Percentiles rank a stretch among this genome's conserved stretches.
These are phyloP conservation scores for Macrolepiota albuminosa DNA, from an alignment of 768 basidiomycete genomes.

Conservation along the genomic window DNA sequence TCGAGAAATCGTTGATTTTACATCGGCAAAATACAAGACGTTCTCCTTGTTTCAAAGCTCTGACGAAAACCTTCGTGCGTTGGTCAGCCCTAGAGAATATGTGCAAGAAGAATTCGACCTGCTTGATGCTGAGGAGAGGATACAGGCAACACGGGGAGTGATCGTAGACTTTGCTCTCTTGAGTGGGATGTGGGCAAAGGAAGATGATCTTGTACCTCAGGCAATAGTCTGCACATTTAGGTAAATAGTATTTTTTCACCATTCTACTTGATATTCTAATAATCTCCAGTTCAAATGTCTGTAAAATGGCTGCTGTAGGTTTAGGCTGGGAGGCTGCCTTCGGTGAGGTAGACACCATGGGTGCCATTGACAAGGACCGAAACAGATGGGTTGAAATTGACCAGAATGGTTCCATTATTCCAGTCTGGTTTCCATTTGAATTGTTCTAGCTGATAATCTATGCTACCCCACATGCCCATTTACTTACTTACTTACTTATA, in stretches of 20 bases:
- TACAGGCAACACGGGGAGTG: constrained; percentile 55
- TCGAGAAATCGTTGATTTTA: constrained; percentile 36
- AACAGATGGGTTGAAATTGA: constrained; percentile 69
- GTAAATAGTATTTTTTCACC: constrained; percentile 27
- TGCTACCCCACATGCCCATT: too few relatives aligned
- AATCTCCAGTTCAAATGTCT: constrained; percentile 51
- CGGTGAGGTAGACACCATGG: constrained; percentile 43
- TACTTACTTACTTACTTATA: too few relatives aligned
- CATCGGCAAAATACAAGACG: constrained; percentile 28
- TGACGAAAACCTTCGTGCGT: constrained; percentile 34
- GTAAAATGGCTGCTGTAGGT: constrained; percentile 53
- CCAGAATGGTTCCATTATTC: constrained; percentile 45
- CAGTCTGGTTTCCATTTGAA: constrained; percentile 57
- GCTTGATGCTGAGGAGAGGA: constrained; percentile 34
- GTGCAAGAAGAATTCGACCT: constrained; percentile 46
- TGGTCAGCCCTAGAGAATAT: constrained; percentile 53
- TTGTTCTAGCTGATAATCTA: constrained; percentile 29
- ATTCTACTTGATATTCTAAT: constrained; percentile 1
- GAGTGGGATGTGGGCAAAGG: constrained; percentile 54
- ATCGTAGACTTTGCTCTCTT: constrained; percentile 66
- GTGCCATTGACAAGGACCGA: constrained; percentile 37
- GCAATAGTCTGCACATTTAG: constrained; percentile 56
- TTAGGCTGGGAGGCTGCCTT: constrained; percentile 64
- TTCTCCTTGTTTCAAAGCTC: constrained; percentile 44
- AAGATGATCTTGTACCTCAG: constrained; percentile 39